phyloP scores from a whole-genome alignment of 148 eudicot species.

The Limonium bicolor region DNA sequence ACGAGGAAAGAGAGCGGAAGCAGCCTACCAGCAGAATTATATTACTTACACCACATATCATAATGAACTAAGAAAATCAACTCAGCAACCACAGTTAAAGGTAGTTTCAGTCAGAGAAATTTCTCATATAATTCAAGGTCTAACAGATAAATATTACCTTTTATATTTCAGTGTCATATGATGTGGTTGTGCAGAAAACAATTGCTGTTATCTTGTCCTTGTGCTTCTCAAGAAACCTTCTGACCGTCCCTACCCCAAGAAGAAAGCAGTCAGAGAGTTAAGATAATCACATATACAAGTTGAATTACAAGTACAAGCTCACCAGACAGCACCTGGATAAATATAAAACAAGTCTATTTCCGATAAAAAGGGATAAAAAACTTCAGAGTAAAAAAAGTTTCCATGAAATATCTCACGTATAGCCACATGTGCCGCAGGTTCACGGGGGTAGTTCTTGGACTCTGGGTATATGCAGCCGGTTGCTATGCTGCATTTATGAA shows the following conservation, averaged over 20 bases:
- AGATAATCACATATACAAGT: too few species aligned
- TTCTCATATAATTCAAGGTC: too few species aligned
- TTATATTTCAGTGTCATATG: constrained; percentile 90
- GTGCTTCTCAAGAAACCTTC: constrained; percentile 94
- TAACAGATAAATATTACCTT: too few species aligned
- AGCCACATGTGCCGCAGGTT: constrained; percentile 99
- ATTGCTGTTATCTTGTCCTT: constrained; percentile 68
- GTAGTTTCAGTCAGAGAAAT: too few species aligned
- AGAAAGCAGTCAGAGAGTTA: too few species aligned
- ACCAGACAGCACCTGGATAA: too few species aligned
- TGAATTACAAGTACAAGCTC: too few species aligned
- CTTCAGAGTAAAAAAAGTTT: background rate
- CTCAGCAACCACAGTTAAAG: too few species aligned
- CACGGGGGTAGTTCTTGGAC: constrained; percentile 94
- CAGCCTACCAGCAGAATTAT: constrained; percentile 29
- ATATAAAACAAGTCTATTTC: background rate
- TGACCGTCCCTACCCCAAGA: constrained; percentile 64
- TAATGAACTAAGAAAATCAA: background rate
- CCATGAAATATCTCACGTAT: constrained; percentile 47
- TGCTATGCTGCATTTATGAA: constrained; percentile 63
- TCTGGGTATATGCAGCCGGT: constrained; percentile 90
- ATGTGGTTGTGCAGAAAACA: constrained; percentile 71
- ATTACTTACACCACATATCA: background rate
- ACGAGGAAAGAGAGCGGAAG: constrained; percentile 99
- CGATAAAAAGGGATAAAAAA: constrained; percentile 2